Evolutionary conservation across 257 asterid species (phyloP), one percentile per base, ranked within the genome.

Genomic region (Nicotiana paniculata): DNA sequence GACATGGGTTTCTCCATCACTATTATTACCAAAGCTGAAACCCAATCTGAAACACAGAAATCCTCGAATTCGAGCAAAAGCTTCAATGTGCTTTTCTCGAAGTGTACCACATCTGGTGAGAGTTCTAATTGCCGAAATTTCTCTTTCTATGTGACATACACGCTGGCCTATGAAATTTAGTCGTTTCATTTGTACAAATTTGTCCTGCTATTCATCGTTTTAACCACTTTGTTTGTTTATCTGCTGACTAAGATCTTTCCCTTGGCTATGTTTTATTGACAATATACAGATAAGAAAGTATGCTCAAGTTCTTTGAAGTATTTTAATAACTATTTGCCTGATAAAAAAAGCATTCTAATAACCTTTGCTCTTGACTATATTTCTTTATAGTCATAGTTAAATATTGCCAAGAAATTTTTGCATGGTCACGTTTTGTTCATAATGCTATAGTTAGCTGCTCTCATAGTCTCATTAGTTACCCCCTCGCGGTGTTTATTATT

Each of bases 51-150:
- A 93, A 87, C 83, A 93, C 84, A 95, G 88, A 88, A 95, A 93
- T 89, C 98, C 98, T 64, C 91, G 98, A 77, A 92, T 93, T 85
- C 97, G 98, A 81, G 98, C 97, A 28, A 95, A 93, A 88, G 95
- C 98, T 21, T 91, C 98, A 57, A 85, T 89, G 86, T 93, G 93
- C 88, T 89, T 93, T 86, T 91, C 94, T 55, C 89, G 90, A 85
- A 89, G 91, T 81, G 97, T 91, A 55, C 92, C 90, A 17, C 87
- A 74, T 28, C 89, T 95, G 94, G 98, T 93, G 91, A 91, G 87
- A 77, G 80, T 54, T 61, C 79, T 65, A 57, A 39, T 46, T 79
- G 28, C 80, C 9, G 5, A 75, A 75, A 75, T 48, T 16, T 13
- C 58, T 64, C 76, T 17, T 80, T 1, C 51, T 62, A 67, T 77